These are phyloP conservation scores for Pseudopithomyces chartarum DNA, from an alignment of 2,329 filamentous ascomycete genomes.

Conservation along the genomic window DNA sequence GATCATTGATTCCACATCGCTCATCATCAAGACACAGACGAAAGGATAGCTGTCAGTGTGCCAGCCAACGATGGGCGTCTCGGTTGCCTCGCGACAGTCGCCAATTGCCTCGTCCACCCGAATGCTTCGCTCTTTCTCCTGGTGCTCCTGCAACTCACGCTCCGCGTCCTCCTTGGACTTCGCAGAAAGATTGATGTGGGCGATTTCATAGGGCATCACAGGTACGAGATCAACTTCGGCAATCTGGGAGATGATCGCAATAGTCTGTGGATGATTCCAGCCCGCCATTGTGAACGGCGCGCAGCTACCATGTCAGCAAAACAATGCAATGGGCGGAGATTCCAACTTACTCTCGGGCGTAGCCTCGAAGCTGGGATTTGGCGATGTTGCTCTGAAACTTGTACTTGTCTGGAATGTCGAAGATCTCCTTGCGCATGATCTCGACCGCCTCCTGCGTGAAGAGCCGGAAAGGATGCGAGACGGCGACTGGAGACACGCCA, in stretches of 20 bases:
- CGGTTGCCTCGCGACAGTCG: conserved; percentile 52
- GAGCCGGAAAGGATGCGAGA: conserved; percentile 68
- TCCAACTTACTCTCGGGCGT: conserved; percentile 59
- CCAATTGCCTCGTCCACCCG: conserved; percentile 50
- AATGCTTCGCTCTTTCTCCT: conserved; percentile 43
- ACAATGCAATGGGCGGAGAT: too few species aligned
- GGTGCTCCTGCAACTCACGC: conserved; percentile 48
- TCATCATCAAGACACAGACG: conserved; percentile 72
- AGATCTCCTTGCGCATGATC: conserved; percentile 66
- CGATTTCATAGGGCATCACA: conserved; percentile 62
- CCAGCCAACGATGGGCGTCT: conserved; percentile 64
- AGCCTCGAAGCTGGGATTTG: conserved; percentile 61
- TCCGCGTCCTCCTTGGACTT: conserved; percentile 55
- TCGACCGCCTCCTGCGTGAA: conserved; percentile 66
- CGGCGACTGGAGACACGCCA: conserved; percentile 66
- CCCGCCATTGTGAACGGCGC: conserved; percentile 69
- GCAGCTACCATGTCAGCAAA: conserved; percentile 47
- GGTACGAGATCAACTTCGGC: conserved; percentile 64
- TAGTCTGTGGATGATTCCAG: conserved; percentile 62
- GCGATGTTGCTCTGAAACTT: conserved; percentile 64
- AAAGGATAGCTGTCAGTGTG: conserved; percentile 70
- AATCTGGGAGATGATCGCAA: conserved; percentile 60
- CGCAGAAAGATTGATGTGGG: conserved; percentile 62
- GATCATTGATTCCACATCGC: conserved; percentile 65
- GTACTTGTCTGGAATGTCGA: conserved; percentile 63